Evolutionary conservation across 2,329 filamentous ascomycete genomes (phyloP).

Genomic region (Epichloe sp.): DNA sequence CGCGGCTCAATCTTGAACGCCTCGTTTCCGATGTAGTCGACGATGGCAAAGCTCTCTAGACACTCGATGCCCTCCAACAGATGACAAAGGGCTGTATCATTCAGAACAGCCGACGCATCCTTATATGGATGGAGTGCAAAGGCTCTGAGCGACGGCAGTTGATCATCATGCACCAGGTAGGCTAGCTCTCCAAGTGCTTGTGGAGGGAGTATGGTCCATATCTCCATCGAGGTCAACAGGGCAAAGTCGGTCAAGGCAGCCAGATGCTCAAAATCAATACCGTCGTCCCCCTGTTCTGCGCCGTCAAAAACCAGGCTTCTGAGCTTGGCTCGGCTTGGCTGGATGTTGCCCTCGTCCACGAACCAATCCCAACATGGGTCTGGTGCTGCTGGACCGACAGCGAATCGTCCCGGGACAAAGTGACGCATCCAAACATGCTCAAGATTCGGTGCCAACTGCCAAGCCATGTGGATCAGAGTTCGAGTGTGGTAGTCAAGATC

Average conservation of each 20-base stretch:
- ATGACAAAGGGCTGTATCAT: background rate
- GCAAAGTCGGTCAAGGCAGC: background rate
- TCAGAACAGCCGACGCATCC: background rate
- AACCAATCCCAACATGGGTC: background rate
- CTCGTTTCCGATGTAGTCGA: background rate
- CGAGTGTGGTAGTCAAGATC: background rate
- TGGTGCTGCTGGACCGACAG: background rate
- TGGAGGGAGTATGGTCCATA: background rate
- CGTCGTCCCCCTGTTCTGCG: background rate
- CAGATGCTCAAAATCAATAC: background rate
- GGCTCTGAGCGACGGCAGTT: background rate
- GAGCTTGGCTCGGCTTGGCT: background rate
- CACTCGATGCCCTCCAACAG: background rate
- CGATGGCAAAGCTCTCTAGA: background rate
- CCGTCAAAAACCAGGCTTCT: background rate
- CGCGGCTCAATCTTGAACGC: background rate
- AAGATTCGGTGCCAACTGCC: background rate
- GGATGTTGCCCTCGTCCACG: background rate
- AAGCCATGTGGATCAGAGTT: background rate
- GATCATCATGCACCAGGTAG: background rate
- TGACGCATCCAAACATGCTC: background rate
- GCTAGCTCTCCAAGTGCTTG: background rate
- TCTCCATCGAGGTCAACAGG: background rate
- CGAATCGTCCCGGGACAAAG: background rate
- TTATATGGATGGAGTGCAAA: background rate